Percentiles rank a stretch among this genome's conserved stretches.
These are phyloP conservation scores for Nephelium lappaceum DNA, from an alignment of 345 rosid species.

Conservation along the genomic window DNA sequence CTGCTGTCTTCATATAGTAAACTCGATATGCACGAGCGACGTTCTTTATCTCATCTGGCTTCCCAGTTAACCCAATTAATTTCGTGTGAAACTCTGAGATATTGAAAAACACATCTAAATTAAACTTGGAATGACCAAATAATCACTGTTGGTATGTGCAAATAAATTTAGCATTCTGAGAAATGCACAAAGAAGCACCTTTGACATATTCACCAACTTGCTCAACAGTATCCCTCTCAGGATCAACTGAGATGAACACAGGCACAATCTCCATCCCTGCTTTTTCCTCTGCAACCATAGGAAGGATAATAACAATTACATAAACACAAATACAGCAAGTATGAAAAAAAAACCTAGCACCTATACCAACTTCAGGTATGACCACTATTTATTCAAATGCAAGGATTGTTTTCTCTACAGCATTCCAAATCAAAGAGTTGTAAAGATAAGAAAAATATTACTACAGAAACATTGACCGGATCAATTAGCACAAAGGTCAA, in stretches of 20 bases:
- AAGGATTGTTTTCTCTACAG: background rate
- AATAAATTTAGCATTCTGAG: background rate
- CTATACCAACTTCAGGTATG: background rate
- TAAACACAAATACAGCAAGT: background rate
- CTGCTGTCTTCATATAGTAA: constrained; percentile 94
- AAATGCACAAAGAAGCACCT: constrained; percentile 49
- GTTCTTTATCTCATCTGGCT: constrained; percentile 67
- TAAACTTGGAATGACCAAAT: background rate
- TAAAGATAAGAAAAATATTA: background rate
- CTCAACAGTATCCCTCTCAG: constrained; percentile 91
- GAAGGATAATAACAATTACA: constrained; percentile 3
- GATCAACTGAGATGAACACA: constrained; percentile 91
- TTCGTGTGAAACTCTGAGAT: constrained; percentile 85
- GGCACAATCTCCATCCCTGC: constrained; percentile 74
- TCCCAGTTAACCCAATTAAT: constrained; percentile 85
- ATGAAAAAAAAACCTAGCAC: background rate
- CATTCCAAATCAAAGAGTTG: background rate
- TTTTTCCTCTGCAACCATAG: constrained; percentile 61
- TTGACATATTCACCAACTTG: constrained; percentile 92
- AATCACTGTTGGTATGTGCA: background rate
- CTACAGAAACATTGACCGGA: background rate
- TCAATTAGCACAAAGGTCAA: background rate
- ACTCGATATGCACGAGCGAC: constrained; percentile 94
- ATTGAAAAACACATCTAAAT: background rate
- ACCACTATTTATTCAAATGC: background rate